phyloP scores from a whole-genome alignment of 2,329 filamentous ascomycete species.

The Exserohilum turcica region DNA sequence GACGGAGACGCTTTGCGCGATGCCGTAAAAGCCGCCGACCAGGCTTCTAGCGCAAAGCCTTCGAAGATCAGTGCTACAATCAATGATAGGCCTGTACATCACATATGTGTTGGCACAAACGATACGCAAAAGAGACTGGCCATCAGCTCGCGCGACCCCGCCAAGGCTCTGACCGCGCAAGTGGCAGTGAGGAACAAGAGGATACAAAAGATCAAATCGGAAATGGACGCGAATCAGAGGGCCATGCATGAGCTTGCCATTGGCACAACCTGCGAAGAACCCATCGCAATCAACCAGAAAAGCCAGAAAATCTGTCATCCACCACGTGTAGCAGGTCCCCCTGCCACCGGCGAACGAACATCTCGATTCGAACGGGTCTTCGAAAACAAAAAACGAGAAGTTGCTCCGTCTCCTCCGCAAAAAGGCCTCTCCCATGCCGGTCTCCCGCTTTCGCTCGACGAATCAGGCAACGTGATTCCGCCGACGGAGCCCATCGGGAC shows the following conservation, averaged over 20 bases:
- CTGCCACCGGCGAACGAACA: neutral
- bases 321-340: too few species aligned
- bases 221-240: neutral
- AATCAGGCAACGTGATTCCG: neutral
- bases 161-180: neutral
- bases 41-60: neutral
- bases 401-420: neutral
- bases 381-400: neutral
- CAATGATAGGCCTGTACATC: neutral
- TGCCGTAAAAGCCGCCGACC: neutral
- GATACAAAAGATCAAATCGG: neutral
- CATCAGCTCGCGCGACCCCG: too few species aligned
- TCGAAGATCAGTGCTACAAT: neutral
- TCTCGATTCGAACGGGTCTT: too few species aligned
- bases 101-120: neutral
- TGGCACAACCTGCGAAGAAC: too few species aligned
- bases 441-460: neutral
- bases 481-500: neutral
- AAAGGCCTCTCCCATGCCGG: conserved; percentile 2
- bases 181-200: neutral
- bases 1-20: neutral
- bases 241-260: neutral
- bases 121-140: neutral
- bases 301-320: neutral
- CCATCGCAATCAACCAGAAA: too few species aligned